Conservation (phyloP, 2,329 filamentous ascomycete genomes). For the Fusarium sp. region DNA sequence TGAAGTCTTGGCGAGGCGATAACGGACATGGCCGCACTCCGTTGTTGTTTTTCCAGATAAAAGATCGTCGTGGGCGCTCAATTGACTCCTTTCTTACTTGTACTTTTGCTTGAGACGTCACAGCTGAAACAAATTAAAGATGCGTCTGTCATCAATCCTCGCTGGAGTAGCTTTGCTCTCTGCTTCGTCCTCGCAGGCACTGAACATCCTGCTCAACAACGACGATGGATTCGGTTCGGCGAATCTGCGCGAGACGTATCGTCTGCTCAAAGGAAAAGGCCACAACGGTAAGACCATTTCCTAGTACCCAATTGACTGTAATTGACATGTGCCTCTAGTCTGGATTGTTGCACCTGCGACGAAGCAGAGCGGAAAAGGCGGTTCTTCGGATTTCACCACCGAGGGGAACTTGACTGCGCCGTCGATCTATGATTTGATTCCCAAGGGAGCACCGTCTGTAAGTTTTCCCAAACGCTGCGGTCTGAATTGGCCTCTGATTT, state of each 20-base stretch:
- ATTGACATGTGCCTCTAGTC: conserved; percentile 17
- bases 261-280: conserved; percentile 48
- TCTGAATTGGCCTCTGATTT: background rate
- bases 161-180: conserved; percentile 31
- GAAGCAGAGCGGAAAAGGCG: conserved; percentile 51
- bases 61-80: conserved; percentile 15
- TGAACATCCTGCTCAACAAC: conserved; percentile 52
- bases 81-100: background rate
- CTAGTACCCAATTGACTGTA: accelerated
- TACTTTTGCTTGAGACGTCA: background rate
- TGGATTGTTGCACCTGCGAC: conserved; percentile 51
- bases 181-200: conserved; percentile 35
- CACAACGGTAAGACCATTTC: conserved; percentile 43
- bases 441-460: conserved; percentile 49
- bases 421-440: conserved; percentile 49
- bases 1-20: conserved; percentile 30
- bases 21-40: conserved; percentile 28
- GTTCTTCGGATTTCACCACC: conserved; percentile 47
- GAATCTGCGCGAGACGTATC: conserved; percentile 50
- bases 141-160: conserved; percentile 44
- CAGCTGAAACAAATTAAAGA: conserved; percentile 11
- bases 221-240: conserved; percentile 51
- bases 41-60: conserved; percentile 13
- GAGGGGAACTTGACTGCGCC: conserved; percentile 48
- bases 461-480: accelerated